phyloP scores from a whole-genome alignment of 192 early-diverging fungal genomes.

The Phlyctochytrium planicorne region DNA sequence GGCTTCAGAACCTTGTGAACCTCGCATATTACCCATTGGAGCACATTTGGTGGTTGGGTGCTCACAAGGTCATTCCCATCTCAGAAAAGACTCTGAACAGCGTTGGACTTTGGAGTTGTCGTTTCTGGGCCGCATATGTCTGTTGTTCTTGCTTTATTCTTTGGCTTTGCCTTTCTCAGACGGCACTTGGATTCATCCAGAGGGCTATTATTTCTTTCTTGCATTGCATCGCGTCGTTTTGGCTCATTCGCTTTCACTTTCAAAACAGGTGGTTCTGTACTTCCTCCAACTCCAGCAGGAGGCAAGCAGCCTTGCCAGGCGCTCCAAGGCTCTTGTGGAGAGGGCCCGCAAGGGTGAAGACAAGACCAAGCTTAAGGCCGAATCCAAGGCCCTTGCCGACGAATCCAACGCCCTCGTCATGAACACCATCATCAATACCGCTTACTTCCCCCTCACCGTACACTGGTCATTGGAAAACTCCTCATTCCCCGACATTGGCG shows the following conservation, averaged over 20 bases:
- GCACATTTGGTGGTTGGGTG: constrained; percentile 91
- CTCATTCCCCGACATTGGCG: constrained; percentile 87
- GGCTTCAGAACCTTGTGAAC: constrained; percentile 85
- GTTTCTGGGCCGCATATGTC: constrained; percentile 96
- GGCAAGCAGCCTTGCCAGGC: constrained; percentile 22
- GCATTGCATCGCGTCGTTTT: too few relatives aligned
- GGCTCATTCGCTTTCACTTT: too few relatives aligned
- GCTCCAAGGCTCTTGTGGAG: constrained; percentile 21
- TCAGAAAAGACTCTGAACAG: constrained; percentile 69
- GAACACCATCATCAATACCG: constrained; percentile 83
- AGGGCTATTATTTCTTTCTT: neutral
- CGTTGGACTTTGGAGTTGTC: constrained; percentile 90
- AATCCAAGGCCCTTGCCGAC: constrained; percentile 56
- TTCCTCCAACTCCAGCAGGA: constrained; percentile 80
- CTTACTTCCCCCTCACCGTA: constrained; percentile 84
- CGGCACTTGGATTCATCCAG: too few relatives aligned
- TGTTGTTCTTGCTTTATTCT: constrained; percentile 3
- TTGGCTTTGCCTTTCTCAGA: neutral
- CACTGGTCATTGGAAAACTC: constrained; percentile 91
- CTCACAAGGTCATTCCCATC: constrained; percentile 79
- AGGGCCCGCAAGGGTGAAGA: constrained; percentile 8
- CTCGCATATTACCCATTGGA: constrained; percentile 94
- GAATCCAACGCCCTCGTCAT: constrained; percentile 68
- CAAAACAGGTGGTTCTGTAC: constrained; percentile 68
- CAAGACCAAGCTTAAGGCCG: constrained; percentile 17